phyloP scores from a whole-genome alignment of 768 basidiomycete species.

The Lactarius psammicola region DNA sequence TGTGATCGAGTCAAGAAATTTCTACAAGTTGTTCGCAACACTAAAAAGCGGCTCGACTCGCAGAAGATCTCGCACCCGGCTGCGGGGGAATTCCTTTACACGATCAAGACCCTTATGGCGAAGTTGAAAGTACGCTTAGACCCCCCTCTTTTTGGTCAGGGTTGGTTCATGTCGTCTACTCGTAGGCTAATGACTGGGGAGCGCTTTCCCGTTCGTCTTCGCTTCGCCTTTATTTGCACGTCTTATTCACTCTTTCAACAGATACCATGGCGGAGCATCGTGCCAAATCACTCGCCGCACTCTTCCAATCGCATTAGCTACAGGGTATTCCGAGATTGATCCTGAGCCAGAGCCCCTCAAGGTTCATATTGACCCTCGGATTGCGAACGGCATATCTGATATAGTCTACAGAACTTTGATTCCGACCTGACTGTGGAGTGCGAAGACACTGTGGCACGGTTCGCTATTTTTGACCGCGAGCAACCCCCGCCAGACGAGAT shows the following conservation, averaged over 20 bases:
- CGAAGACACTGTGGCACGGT: slow-evolving; percentile 39
- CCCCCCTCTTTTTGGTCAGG: not conserved
- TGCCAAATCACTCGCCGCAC: slow-evolving; percentile 37
- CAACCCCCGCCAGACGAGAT: slow-evolving; percentile 28
- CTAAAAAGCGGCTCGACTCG: slow-evolving; percentile 49
- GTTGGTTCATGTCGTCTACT: not conserved
- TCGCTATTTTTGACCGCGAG: slow-evolving; percentile 35
- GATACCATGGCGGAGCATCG: slow-evolving; percentile 52
- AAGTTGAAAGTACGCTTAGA: slow-evolving; percentile 16
- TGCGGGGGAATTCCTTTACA: slow-evolving; percentile 50
- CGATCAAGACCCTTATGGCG: slow-evolving; percentile 21
- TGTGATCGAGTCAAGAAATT: slow-evolving; percentile 59
- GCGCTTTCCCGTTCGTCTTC: slow-evolving; percentile 54
- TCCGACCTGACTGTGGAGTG: slow-evolving; percentile 43
- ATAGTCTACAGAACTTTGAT: slow-evolving; percentile 47
- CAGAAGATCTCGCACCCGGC: slow-evolving; percentile 49
- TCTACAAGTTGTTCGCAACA: slow-evolving; percentile 52
- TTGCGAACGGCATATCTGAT: not conserved
- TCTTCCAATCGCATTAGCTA: slow-evolving; percentile 48
- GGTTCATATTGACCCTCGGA: slow-evolving; percentile 35
- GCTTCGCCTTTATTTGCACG: not conserved
- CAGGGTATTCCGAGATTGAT: slow-evolving; percentile 46
- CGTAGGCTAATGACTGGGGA: slow-evolving; percentile 64
- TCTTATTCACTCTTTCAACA: slow-evolving; percentile 26
- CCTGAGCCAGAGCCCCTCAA: slow-evolving; percentile 50